Evolutionary conservation across 805 yeast genomes (phyloP), one percentile per base, ranked within the genome.

Genomic region (Blastobotrys mokoenaii): DNA sequence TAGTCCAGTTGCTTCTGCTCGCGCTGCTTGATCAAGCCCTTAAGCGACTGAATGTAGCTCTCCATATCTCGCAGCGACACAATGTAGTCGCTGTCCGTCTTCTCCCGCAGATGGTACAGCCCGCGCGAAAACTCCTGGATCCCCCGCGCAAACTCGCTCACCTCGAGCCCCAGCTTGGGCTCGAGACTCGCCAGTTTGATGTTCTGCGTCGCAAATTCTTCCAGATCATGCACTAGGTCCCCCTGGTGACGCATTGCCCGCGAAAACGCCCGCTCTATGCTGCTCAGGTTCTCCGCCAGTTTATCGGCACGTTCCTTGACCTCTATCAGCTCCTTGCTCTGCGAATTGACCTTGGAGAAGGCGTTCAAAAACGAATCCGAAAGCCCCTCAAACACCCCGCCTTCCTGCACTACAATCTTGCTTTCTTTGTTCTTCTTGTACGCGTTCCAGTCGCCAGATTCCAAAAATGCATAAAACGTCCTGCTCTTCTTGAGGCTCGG

Each of bases 311-410:
- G 78, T 55, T 87, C 95, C 52, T 78, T 79, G 36, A 90, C 87
- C 53, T 83, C 93, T 41, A 81, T 71, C 54, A 90, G 86, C 57
- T 86, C 96, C 38, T 82, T 78, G 20, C 68, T 63, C 55, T 80
- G 85, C 42, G 70, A 65, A 40, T 74, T 69, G 3, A 82, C 80
- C 41, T 85, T 81, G 46, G 90, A 82, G 58, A 90, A 86, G n/a
- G 95, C 95, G 59, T 90, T 90, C 82, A 90, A 84, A 37, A 93
- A 79, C 2, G 84, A 82, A 59, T 90, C 98, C 0, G 95, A 80
- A n/a, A 90, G 73, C 11, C 85, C 79, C 42, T 93, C 98, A 50
- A 77, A 75, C 37, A 76, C 74, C 22, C 74, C 76, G 3, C 65
- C 70, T 61, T 65, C 46, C 56, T 71, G 37, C 64, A 73, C 61